Evolutionary conservation across 805 yeast species (phyloP), one percentile per base, ranked within the genome.

Genomic region (Lipomyces japonicus): DNA sequence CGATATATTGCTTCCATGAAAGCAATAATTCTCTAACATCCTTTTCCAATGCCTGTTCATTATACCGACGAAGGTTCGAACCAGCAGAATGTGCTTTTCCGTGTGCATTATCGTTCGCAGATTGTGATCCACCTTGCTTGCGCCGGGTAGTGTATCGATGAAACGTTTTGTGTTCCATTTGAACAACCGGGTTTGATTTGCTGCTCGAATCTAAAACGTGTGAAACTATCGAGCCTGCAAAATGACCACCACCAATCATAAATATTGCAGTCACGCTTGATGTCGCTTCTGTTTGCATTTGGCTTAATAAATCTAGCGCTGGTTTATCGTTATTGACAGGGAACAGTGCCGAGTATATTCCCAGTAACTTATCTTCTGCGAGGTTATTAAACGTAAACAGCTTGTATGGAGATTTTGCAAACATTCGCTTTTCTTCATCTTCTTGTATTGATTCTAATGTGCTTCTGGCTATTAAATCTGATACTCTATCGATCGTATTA

Each of bases 41-140:
- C 46, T 76, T 74, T 48, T 78, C 78, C 49, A 93, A 72, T 1
- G 91, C 91, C 49, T 81, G 83, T 68, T 93, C 98, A 62, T 90
- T 91, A 61, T 88, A 82, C 53, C 98, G 75, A 71, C 98, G 81
- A 40, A 93, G 74, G 46, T 81, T 80, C 1, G 97, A 84, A 44
- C 98, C 98, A 0, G 96, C 98, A 23, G 96, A 88, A 55, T 88
- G 88, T 5, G 97, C 97, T 65, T 90, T 91, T 3, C 98, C 97
- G 58, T 84, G 79, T 0, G 95, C 85, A 63, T 84, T 87, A 68
- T 93, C 98, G 68, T 79, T 84, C 1, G 97, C 90, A 57, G 90
- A 79, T 65, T 93, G 98, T 0, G 97, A 78, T 1, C 98, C 98
- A 73, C 98, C 98, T 68, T 93, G 98, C 64, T 93, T 93, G 57